Base-by-base conservation (phyloP, 2,329 filamentous ascomycete species). In the Penicillium freii region DNA sequence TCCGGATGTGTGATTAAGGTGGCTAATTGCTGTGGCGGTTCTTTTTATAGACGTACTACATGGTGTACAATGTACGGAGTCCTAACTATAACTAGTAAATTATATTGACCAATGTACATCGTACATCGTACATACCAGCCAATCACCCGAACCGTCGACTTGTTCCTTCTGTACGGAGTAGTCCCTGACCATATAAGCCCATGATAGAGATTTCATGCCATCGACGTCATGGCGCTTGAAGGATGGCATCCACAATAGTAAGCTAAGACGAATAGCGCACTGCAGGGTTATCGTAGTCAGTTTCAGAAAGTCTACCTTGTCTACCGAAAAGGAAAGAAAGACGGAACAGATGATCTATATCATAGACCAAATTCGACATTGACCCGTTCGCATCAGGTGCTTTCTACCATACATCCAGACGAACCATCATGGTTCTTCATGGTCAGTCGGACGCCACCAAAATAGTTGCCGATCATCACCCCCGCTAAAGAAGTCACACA, bases 201-300 rank as follows among this genome's bases (percentile, higher is more conserved):
- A 23, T 42, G 38, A 38, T 10, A 40, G 19, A 34, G 27, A 49
- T 25, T 39, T 51, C 23, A 29, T 56, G 39, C 53, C 33, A 15
- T 38, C 53, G 40, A 56, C 53, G 53, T 56, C 53, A 56, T 56
- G 46, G 46, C 21, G 53, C 46, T 43, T 44, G 25, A 52, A 21
- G 40, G 44, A 55, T 43, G 46, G 34, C 34, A 49, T 40, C 51
- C 44, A 42, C 51, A 47, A 23, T 33, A n/a, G 31, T 40, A 19
- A 54, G 51, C 36, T 29, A 49, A 39, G 9, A n/a, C 34, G n/a
- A 54, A n/a, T 49, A 54, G 36, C 21, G 45, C 21, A 29, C 51
- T 42, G 5, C 25, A 31, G 21, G 9, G 36, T 51, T 33, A 40
- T 46, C 31, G 17, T 23, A 33, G 44, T n/a, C 17, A 15, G 29